Evolutionary conservation across 2,329 filamentous ascomycete genomes (phyloP).

Genomic region (Botrytis squamosa): DNA sequence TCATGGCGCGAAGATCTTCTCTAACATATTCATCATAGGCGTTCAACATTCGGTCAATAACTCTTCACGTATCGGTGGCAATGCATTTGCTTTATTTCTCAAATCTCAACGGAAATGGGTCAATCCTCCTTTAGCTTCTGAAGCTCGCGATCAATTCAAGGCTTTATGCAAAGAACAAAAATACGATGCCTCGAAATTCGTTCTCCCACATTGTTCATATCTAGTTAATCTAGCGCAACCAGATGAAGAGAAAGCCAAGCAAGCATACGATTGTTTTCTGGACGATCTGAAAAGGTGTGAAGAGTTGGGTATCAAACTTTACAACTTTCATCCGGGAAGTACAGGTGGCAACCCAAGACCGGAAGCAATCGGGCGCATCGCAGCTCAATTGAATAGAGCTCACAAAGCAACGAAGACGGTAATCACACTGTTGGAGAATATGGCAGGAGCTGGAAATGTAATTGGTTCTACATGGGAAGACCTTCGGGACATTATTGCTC

Average conservation of each 20-base stretch:
- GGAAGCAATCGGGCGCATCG: conserved; percentile 75
- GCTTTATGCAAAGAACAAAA: conserved; percentile 64
- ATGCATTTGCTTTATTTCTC: conserved; percentile 90
- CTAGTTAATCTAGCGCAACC: conserved; percentile 92
- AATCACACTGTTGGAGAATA: conserved; percentile 87
- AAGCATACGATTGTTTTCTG: conserved; percentile 82
- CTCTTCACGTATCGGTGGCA: conserved; percentile 77
- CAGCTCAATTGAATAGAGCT: conserved; percentile 76
- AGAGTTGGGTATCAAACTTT: conserved; percentile 80
- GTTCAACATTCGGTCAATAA: conserved; percentile 87
- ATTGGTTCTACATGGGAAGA: conserved; percentile 86
- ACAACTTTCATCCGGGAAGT: conserved; percentile 96
- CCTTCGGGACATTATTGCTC: conserved; percentile 76
- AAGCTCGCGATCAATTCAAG: conserved; percentile 68
- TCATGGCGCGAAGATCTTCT: conserved; percentile 11
- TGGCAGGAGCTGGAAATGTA: conserved; percentile 87
- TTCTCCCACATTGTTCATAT: conserved; percentile 92
- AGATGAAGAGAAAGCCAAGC: conserved; percentile 74
- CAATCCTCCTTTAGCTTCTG: conserved; percentile 71
- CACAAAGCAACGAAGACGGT: conserved; percentile 75
- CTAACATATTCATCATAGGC: conserved; percentile 49
- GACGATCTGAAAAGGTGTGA: conserved; percentile 88
- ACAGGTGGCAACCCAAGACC: conserved; percentile 65
- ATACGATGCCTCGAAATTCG: conserved; percentile 70
- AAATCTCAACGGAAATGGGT: conserved; percentile 97